A percentile compares a stretch with the other conserved stretches of the same genome.
phyloP scores from a whole-genome alignment of 73 alveolate species.

The Paramecium sexaurelia region DNA sequence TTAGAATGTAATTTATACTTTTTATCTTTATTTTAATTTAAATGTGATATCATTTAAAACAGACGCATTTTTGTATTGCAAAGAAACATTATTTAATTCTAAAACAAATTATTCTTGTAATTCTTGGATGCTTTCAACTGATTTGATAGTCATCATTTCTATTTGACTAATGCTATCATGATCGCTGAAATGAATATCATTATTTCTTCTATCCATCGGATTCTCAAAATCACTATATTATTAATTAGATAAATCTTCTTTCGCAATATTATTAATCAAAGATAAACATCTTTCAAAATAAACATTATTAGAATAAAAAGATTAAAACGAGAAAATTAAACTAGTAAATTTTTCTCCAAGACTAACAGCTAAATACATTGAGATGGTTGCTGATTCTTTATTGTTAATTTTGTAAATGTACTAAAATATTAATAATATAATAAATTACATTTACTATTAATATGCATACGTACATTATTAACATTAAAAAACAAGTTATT shows the following conservation, averaged over 20 bases:
- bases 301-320: neutral
- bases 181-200: neutral
- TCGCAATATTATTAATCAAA: neutral
- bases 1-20: neutral
- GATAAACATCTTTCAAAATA: conserved; percentile 44
- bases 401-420: neutral
- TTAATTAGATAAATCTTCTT: neutral
- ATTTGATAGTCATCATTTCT: neutral
- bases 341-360: conserved; percentile 1
- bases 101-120: neutral
- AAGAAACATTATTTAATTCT: neutral
- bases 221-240: neutral
- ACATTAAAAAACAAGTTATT: neutral
- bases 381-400: conserved; percentile 21
- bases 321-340: neutral
- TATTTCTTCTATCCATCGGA: neutral
- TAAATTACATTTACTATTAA: neutral
- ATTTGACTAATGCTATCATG: neutral
- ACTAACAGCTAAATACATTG: neutral
- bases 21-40: neutral
- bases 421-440: neutral
- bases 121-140: neutral
- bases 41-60: neutral
- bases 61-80: neutral
- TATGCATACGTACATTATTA: neutral